A percentile compares a stretch with the other conserved stretches of the same genome.
Evolutionary conservation across 306 rosid genomes (phyloP).

Genomic region (Rubus idaeus): DNA sequence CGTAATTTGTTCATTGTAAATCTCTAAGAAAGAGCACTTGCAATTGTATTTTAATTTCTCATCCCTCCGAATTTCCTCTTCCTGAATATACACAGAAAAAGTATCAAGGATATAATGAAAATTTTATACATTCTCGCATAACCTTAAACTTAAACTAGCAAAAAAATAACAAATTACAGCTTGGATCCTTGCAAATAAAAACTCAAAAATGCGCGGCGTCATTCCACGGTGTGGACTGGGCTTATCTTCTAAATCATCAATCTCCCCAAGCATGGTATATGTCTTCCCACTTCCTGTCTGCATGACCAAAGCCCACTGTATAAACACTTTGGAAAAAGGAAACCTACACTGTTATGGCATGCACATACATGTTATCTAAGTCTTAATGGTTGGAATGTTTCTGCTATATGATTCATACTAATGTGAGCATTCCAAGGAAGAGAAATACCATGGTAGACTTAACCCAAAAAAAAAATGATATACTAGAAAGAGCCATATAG

Average conservation of each 20-base stretch:
- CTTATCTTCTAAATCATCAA: constrained; percentile 79
- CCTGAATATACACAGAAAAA: constrained; percentile 49
- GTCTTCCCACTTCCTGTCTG: constrained; percentile 99
- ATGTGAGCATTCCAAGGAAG: background rate
- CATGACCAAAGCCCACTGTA: constrained; percentile 33
- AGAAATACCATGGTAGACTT: background rate
- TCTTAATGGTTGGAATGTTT: background rate
- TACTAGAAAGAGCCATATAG: background rate
- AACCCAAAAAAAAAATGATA: background rate
- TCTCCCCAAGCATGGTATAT: constrained; percentile 96
- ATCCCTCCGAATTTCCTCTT: constrained; percentile 91
- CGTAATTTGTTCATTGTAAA: constrained; percentile 89
- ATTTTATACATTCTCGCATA: background rate
- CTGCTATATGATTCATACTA: background rate
- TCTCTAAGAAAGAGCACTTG: constrained; percentile 98
- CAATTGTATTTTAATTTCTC: constrained; percentile 84
- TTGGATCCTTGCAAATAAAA: constrained; percentile 94
- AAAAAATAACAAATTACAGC: constrained; percentile 55
- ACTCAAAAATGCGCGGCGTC: constrained; percentile 95
- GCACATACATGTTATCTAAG: background rate
- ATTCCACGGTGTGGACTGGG: constrained; percentile 92
- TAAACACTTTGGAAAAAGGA: constrained; percentile 10
- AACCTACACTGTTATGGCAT: background rate
- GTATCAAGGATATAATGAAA: constrained; percentile 17
- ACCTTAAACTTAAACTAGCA: constrained; percentile 17